These are phyloP conservation scores for Hippophae tibetana DNA, from an alignment of 306 rosid genomes.

Conservation along the genomic window DNA sequence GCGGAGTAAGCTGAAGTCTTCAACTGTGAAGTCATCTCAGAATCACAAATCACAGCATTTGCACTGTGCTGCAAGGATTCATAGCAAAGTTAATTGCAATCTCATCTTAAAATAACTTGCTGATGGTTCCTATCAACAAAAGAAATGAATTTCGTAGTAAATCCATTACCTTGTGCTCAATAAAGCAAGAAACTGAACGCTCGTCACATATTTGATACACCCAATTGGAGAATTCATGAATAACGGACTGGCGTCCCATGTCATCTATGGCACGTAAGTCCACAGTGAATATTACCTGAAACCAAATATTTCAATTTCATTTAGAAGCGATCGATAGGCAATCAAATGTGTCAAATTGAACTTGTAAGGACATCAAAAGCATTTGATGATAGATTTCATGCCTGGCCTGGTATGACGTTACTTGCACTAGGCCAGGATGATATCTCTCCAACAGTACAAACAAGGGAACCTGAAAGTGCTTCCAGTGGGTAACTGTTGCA, in stretches of 20 bases:
- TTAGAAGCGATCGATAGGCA: neutral
- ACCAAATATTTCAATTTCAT: constrained; percentile 14
- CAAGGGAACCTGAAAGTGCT: constrained; percentile 81
- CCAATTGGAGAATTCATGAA: constrained; percentile 58
- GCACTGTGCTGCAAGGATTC: constrained; percentile 66
- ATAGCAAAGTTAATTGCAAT: neutral
- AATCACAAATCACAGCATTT: constrained; percentile 71
- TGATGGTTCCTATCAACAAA: neutral
- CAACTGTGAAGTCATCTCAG: constrained; percentile 63
- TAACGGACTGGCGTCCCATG: constrained; percentile 73
- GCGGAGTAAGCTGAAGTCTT: constrained; percentile 66
- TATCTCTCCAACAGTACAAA: constrained; percentile 94
- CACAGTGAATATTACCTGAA: constrained; percentile 79
- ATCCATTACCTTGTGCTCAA: constrained; percentile 67
- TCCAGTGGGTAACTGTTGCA: constrained; percentile 50
- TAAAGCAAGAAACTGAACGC: constrained; percentile 74
- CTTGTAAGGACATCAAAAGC: constrained; percentile 13
- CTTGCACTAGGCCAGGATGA: constrained; percentile 99
- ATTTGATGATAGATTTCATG: constrained; percentile 37
- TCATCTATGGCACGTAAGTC: constrained; percentile 87
- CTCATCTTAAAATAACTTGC: neutral
- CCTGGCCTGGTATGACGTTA: constrained; percentile 98
- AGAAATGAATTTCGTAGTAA: constrained; percentile 1
- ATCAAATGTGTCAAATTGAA: neutral
- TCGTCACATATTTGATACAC: constrained; percentile 68